phyloP scores from a whole-genome alignment of 139 green algal species.

The Astrephomene gubernaculifera region DNA sequence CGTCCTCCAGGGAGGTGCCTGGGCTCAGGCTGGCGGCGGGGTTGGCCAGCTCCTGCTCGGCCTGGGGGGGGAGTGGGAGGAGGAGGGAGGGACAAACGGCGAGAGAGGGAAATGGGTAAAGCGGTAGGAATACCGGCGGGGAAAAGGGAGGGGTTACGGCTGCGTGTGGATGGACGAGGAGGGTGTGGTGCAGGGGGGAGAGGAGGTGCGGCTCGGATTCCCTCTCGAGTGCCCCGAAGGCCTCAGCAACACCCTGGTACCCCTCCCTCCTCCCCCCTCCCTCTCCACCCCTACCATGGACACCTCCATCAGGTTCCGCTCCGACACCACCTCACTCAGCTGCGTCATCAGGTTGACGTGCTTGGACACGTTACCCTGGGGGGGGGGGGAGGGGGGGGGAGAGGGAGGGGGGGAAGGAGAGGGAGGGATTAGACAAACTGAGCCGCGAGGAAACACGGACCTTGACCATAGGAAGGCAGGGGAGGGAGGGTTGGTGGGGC shows the following conservation, averaged over 20 bases:
- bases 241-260: no score
- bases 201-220: no score
- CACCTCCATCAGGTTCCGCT: conserved; percentile 80
- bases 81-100: neutral
- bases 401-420: neutral
- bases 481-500: neutral
- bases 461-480: neutral
- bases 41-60: conserved; percentile 94
- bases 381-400: neutral
- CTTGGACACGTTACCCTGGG: conserved; percentile 85
- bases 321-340: conserved; percentile 72
- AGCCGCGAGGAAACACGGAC: neutral
- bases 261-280: no score
- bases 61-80: conserved; percentile 42
- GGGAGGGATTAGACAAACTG: neutral
- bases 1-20: conserved; percentile 51
- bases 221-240: no score
- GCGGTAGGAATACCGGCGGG: no score
- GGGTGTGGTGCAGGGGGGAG: no score
- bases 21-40: conserved; percentile 50
- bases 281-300: conserved; percentile 62
- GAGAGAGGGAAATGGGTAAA: no score
- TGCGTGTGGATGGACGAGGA: no score
- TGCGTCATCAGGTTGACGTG: conserved; percentile 91
- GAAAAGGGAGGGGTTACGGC: no score